Base-by-base conservation (phyloP, 805 yeast species). In the Hanseniaspora singularis region DNA sequence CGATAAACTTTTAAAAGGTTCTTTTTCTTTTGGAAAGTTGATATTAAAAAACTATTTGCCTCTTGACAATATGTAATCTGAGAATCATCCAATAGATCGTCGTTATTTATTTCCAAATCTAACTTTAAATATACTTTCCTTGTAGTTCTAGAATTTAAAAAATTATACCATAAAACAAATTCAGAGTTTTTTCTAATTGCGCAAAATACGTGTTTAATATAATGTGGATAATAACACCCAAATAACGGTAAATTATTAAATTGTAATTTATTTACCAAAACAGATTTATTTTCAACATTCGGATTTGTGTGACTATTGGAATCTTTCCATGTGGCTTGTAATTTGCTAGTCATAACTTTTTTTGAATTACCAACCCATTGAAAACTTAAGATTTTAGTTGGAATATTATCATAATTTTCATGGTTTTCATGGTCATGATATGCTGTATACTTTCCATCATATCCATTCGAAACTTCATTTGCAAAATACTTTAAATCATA, bases 361-460 rank as follows among this genome's bases (percentile, higher is more conserved):
- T 62, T 62, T 5, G 72, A 64, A 26, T 70, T 65, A 9, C 69
- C 60, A 6, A 63, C 57, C 55, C 75, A 64, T 40, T 61, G 58
- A 65, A 74, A 73, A 51, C 71, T 74, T 16, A 59, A 45, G 3
- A 61, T 52, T 32, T 59, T 60, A 36, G 61, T 63, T 14, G 61
- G 66, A 64, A 63, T 52, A 55, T 64, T 57, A 58, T 62, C 49
- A 47, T 59, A 72, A 60, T 69, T 40, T 63, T 62, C 38, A 56
- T 55, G n/a, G n/a, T n/a, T n/a, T 38, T 26, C 26, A 38, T 26
- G 12, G 32, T 19, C n/a, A n/a, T n/a, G n/a, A n/a, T n/a, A n/a
- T n/a, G n/a, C n/a, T 16, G 32, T 23, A 11, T 45, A 38, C 16
- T 45, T 38, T 20, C 33, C 31, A 8, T 38, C 38, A 24, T 38